phyloP scores from a whole-genome alignment of 2,329 filamentous ascomycete genomes.

The Fusarium pininemorale region DNA sequence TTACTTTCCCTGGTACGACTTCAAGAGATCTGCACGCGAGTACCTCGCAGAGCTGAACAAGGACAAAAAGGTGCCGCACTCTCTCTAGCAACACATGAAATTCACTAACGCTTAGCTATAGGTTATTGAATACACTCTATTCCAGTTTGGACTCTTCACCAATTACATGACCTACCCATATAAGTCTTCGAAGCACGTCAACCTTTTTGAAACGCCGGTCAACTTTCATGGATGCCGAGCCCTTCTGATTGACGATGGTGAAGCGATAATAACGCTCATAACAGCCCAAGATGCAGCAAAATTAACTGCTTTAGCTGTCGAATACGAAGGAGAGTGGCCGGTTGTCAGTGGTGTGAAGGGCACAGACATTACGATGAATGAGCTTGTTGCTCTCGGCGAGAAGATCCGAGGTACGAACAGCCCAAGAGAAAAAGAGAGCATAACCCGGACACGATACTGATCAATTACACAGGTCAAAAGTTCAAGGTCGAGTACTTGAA shows the following conservation, averaged over 20 bases:
- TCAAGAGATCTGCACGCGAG: constrained; percentile 58
- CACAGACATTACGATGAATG: constrained; percentile 45
- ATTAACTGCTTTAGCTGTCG: constrained; percentile 53
- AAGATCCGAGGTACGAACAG: constrained; percentile 44
- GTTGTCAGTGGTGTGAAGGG: constrained; percentile 53
- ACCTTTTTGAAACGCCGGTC: constrained; percentile 49
- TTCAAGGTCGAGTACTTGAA: constrained; percentile 33
- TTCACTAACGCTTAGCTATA: constrained; percentile 24
- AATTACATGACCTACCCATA: constrained; percentile 64
- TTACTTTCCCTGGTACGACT: constrained; percentile 24
- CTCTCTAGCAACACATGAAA: fast-evolving
- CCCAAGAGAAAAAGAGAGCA: fast-evolving
- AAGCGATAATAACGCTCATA: constrained; percentile 57
- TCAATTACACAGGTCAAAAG: constrained; percentile 13
- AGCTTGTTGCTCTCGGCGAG: constrained; percentile 52
- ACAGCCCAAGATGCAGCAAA: constrained; percentile 54
- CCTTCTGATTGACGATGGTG: constrained; percentile 53
- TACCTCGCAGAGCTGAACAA: constrained; percentile 64
- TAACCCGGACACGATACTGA: background rate
- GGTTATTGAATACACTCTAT: constrained; percentile 65
- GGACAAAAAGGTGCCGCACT: constrained; percentile 49
- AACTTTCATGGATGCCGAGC: constrained; percentile 54
- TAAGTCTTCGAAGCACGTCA: constrained; percentile 55
- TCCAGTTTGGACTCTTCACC: constrained; percentile 63
- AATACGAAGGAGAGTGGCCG: constrained; percentile 57